Base-by-base conservation (phyloP, 192 early-diverging fungal genomes). In the Chytriomyces hyalinus region DNA sequence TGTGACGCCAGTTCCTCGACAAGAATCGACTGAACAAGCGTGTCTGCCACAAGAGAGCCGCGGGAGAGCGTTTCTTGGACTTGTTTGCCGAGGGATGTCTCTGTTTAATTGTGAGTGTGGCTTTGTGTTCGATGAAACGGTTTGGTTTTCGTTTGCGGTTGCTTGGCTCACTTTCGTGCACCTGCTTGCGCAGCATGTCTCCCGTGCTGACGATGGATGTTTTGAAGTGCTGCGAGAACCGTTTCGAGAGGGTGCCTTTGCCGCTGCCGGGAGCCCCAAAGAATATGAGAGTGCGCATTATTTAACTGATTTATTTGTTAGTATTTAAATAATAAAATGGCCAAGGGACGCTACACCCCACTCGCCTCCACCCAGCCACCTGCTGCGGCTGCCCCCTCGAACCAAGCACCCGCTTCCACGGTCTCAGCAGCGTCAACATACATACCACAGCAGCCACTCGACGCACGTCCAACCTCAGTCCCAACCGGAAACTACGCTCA, bases 231-330 rank as follows among this genome's bases (percentile, higher is more conserved):
- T 88, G 74, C 49, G 88, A 80, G 26, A 97, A 87, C 57, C 92
- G 89, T 73, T 81, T 86, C 9, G 95, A 93, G 80, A 96, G 95
- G 36, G 97, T 98, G 49, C 96, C 97, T 83, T 97, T 94, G 20
- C 94, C 94, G 50, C 51, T 48, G 11, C 76, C 76, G 28, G 70
- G 70, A 2, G 70, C 70, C 11, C 70, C 70, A 44, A 71, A 71
- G 51, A 71, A 71, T 1, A 71, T 51, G 51, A 59, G 11, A 2
- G 49, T 71, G 53, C 53, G 53, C 53, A 57, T 57, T 3, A 1
- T 57, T 57, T 57, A 20, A 57, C 36, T 36, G 36, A 36, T 36
- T 36, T 36, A n/a, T n/a, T n/a, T n/a, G n/a, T n/a, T n/a, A n/a
- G n/a, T n/a, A n/a, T n/a, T n/a, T n/a, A n/a, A n/a, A n/a, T n/a